A percentile compares a stretch with the other conserved stretches of the same genome.
Conservation (phyloP, 1,284 basidiomycete species). For the Neotropicomus parvogracilis region DNA sequence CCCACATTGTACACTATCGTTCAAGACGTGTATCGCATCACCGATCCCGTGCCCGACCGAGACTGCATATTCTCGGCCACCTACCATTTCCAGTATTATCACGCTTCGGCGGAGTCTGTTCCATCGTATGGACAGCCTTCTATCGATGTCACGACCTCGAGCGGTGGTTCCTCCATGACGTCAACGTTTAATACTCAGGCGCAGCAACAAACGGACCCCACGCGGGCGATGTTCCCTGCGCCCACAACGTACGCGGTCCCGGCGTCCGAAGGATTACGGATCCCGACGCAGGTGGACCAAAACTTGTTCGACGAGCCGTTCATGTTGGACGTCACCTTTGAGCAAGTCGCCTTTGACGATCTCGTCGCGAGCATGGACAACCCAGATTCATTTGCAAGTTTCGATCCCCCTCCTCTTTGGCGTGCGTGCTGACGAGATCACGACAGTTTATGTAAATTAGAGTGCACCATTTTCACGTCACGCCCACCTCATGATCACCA, state of each 20-base stretch:
- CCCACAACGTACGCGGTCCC: neutral
- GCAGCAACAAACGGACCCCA: slow-evolving; percentile 3
- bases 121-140: slow-evolving; percentile 6
- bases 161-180: slow-evolving; percentile 15
- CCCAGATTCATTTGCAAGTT: slow-evolving; percentile 23
- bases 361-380: slow-evolving; percentile 18
- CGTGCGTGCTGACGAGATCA: slow-evolving; percentile 7
- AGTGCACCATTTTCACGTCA: slow-evolving; percentile 1
- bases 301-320: slow-evolving; percentile 32
- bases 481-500: neutral
- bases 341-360: slow-evolving; percentile 29
- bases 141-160: neutral
- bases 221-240: slow-evolving; percentile 3
- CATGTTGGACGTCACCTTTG: slow-evolving; percentile 30
- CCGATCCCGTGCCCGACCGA: slow-evolving; percentile 20
- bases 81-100: slow-evolving; percentile 48
- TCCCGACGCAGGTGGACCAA: slow-evolving; percentile 18
- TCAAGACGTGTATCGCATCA: slow-evolving; percentile 49
- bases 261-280: neutral
- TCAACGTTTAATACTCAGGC: slow-evolving; percentile 14
- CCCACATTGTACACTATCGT: slow-evolving; percentile 51
- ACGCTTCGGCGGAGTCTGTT: slow-evolving; percentile 5
- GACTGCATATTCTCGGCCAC: slow-evolving; percentile 46
- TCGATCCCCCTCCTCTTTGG: neutral
- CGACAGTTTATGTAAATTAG: slow-evolving; percentile 27